phyloP scores from a whole-genome alignment of 1,139 yeast genomes.

The Sugiyamaella sp. region DNA sequence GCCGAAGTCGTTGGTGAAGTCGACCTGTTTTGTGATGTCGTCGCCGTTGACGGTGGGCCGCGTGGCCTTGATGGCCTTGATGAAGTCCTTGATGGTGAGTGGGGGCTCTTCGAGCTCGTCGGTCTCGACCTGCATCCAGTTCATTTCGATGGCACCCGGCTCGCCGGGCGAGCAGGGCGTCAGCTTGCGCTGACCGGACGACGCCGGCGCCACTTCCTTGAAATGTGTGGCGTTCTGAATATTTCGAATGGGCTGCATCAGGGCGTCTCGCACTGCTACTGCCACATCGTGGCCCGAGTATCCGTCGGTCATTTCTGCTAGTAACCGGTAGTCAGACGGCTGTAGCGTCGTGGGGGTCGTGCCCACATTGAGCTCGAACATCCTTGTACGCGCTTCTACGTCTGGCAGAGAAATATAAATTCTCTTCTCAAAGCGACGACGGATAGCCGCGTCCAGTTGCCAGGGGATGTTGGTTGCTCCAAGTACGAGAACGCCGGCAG shows the following conservation, averaged over 20 bases:
- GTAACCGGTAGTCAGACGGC: conserved; percentile 68
- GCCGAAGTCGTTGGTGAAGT: conserved; percentile 93
- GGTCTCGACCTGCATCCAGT: conserved; percentile 89
- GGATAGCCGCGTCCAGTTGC: conserved; percentile 97
- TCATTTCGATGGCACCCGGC: conserved; percentile 79
- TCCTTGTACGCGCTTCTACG: conserved; percentile 80
- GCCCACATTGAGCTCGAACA: conserved; percentile 95
- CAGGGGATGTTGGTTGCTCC: conserved; percentile 99
- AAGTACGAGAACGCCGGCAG: conserved; percentile 87
- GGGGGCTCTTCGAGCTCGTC: conserved; percentile 91
- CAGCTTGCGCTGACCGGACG: conserved; percentile 50
- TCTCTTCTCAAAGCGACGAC: conserved; percentile 94
- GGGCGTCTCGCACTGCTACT: conserved; percentile 93
- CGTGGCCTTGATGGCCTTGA: conserved; percentile 87
- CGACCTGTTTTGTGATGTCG: conserved; percentile 80
- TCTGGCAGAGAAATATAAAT: conserved; percentile 96
- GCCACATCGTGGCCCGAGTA: conserved; percentile 98
- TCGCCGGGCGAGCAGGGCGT: conserved; percentile 99
- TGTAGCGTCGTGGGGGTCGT: conserved; percentile 81
- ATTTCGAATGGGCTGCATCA: conserved; percentile 96
- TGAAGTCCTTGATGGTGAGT: conserved; percentile 85
- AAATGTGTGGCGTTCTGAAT: conserved; percentile 97
- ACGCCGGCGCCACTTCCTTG: conserved; percentile 49
- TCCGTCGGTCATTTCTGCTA: conserved; percentile 96
- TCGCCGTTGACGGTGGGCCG: conserved; percentile 91